phyloP scores from a whole-genome alignment of 164 flowering plant species.

The Paratinospora sagittata region DNA sequence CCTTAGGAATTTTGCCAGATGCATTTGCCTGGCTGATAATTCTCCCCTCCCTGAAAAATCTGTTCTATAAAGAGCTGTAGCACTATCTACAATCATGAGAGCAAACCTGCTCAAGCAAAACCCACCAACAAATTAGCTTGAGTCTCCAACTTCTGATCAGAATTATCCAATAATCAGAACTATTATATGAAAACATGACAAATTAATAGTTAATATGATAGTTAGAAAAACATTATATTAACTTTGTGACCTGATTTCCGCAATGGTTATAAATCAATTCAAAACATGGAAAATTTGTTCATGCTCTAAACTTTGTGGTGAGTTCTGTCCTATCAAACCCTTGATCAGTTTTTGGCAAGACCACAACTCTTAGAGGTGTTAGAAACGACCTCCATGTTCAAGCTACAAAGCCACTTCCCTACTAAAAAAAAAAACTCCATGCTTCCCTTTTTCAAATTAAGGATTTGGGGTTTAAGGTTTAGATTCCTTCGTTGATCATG shows the following conservation, averaged over 20 bases:
- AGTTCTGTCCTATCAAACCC: background rate
- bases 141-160: too few species aligned
- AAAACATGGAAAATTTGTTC: background rate
- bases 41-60: slow-evolving; percentile 90
- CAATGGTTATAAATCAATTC: background rate
- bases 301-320: background rate
- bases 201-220: background rate
- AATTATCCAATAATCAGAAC: too few species aligned
- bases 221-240: too few species aligned
- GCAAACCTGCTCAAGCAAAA: slow-evolving; percentile 18
- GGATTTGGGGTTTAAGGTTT: too few species aligned
- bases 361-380: background rate
- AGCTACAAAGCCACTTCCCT: background rate
- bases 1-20: slow-evolving; percentile 30
- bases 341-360: background rate
- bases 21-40: slow-evolving; percentile 89
- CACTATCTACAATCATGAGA: slow-evolving; percentile 11
- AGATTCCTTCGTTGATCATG: background rate
- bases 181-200: too few species aligned
- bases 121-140: too few species aligned
- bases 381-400: background rate
- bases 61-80: slow-evolving; percentile 15
- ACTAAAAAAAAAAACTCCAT: background rate
- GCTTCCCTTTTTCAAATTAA: too few species aligned
- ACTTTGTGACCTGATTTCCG: background rate